phyloP scores from a whole-genome alignment of 2,329 filamentous ascomycete species.

The Aspergillus transmontanensis region DNA sequence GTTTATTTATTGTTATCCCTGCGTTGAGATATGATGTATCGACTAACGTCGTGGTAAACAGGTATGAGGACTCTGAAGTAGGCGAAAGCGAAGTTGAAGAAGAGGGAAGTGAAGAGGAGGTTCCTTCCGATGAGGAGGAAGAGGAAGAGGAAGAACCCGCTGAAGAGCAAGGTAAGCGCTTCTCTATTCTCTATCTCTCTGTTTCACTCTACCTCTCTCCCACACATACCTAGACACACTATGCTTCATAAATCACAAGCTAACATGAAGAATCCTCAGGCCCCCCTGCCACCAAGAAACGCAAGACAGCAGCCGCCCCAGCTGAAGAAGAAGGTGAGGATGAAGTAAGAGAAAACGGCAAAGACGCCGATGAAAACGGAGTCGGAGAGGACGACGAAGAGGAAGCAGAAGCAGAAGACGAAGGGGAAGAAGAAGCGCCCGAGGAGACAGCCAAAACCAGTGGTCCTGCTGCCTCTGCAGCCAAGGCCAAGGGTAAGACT shows the following conservation, averaged over 20 bases:
- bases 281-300: slow-evolving; percentile 34
- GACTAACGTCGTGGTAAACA: slow-evolving; percentile 14
- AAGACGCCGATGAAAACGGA: slow-evolving; percentile 22
- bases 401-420: slow-evolving; percentile 18
- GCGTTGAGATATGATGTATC: not conserved
- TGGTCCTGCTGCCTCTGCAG: slow-evolving; percentile 36
- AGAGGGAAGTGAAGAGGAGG: slow-evolving; percentile 31
- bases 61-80: slow-evolving; percentile 39
- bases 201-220: not conserved
- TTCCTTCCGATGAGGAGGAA: slow-evolving; percentile 17
- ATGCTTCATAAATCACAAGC: not conserved
- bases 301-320: slow-evolving; percentile 29
- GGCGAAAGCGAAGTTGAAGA: slow-evolving; percentile 29
- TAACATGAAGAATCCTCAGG: slow-evolving; percentile 11
- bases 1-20: not conserved
- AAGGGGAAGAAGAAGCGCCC: slow-evolving; percentile 28
- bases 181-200: not conserved
- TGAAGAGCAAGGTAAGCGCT: slow-evolving; percentile 23
- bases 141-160: slow-evolving; percentile 33
- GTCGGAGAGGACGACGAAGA: slow-evolving; percentile 18
- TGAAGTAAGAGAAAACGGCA: slow-evolving; percentile 22
- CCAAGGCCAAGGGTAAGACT: slow-evolving; percentile 34
- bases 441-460: slow-evolving; percentile 36
- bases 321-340: slow-evolving; percentile 15
- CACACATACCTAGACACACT: not conserved